Evolutionary conservation across 2,329 filamentous ascomycete genomes (phyloP).

Genomic region (Pseudogymnoascus sp.): DNA sequence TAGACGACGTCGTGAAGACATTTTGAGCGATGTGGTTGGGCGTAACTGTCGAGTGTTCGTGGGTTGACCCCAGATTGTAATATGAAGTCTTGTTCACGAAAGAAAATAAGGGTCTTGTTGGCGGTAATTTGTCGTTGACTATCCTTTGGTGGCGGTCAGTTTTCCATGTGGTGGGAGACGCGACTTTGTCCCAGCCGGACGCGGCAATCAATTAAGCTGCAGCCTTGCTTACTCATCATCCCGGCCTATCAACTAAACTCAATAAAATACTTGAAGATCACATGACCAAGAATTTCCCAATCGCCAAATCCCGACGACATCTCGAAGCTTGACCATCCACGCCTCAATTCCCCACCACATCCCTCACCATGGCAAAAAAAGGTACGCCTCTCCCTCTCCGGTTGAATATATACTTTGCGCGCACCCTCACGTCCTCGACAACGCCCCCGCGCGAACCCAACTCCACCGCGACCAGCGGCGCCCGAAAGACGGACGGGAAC

Average conservation of each 20-base stretch:
- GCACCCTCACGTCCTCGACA: background rate
- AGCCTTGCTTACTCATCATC: background rate
- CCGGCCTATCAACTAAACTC: background rate
- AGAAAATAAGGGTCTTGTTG: background rate
- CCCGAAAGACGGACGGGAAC: background rate
- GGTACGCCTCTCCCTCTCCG: slow-evolving; percentile 22
- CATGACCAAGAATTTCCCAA: slow-evolving; percentile 4
- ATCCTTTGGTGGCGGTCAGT: background rate
- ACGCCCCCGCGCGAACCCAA: background rate
- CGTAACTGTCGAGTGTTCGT: background rate
- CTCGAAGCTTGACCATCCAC: background rate
- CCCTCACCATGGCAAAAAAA: slow-evolving; percentile 37
- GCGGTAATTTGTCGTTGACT: background rate
- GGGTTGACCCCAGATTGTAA: background rate
- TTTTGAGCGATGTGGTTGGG: background rate
- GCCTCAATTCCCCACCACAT: background rate
- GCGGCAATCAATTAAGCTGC: background rate
- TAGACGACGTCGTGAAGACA: background rate
- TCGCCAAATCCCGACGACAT: background rate
- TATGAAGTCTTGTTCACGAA: background rate
- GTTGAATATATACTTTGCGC: background rate
- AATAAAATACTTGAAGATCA: background rate
- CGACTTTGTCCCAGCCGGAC: background rate
- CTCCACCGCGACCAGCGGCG: background rate
- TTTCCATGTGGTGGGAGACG: background rate